These are phyloP conservation scores for Tuber brumale DNA, from an alignment of 495 filamentous ascomycete genomes.

Conservation along the genomic window DNA sequence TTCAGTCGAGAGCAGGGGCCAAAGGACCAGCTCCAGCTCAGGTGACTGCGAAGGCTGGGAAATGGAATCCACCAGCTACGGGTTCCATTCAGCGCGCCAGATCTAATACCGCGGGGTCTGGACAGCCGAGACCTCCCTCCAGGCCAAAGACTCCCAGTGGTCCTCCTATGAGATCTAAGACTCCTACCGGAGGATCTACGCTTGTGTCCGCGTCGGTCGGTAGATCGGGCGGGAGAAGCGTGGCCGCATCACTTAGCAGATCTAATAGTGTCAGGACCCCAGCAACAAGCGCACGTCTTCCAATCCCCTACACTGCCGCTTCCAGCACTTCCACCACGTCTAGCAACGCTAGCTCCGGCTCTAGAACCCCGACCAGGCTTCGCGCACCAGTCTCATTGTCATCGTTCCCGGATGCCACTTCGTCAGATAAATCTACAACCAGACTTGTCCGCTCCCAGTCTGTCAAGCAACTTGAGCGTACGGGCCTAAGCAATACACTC, in stretches of 20 bases:
- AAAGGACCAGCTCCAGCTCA: slow-evolving; percentile 11
- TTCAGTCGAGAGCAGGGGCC: slow-evolving; percentile 19
- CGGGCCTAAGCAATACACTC: neutral
- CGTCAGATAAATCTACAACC: neutral
- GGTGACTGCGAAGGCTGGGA: slow-evolving; percentile 23
- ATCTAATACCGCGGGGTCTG: slow-evolving; percentile 10
- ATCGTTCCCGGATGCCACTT: neutral
- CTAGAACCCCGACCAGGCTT: neutral
- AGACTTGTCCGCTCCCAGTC: neutral
- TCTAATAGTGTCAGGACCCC: slow-evolving; percentile 24
- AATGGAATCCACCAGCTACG: slow-evolving; percentile 5
- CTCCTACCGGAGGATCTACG: slow-evolving; percentile 26
- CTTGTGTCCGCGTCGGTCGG: slow-evolving; percentile 19
- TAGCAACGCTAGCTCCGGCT: neutral
- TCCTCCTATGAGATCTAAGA: slow-evolving; percentile 31
- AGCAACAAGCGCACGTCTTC: neutral
- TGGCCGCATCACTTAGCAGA: slow-evolving; percentile 18
- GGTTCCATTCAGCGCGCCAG: slow-evolving; percentile 17
- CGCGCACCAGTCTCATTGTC: neutral
- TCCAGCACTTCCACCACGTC: neutral
- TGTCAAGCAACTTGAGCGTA: neutral
- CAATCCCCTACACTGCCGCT: neutral
- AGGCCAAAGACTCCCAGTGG: slow-evolving; percentile 37
- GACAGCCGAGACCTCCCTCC: slow-evolving; percentile 11
- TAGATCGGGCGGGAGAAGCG: slow-evolving; percentile 19